Conservation (phyloP, 306 rosid genomes). For the Sindora glabra region DNA sequence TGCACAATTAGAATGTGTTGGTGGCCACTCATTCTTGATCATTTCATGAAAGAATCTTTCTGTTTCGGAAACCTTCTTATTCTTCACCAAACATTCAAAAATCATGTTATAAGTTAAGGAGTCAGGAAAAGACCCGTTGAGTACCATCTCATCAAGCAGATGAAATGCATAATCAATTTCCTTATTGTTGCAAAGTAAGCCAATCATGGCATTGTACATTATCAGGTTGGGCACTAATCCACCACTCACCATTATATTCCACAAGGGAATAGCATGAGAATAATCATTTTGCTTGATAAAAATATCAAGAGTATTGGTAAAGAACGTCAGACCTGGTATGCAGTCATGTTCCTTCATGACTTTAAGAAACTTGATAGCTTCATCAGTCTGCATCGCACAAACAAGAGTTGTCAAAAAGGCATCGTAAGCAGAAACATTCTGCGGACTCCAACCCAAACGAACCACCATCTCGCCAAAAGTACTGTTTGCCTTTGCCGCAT, state of each 20-base stretch:
- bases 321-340: conserved; percentile 60
- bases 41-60: conserved; percentile 55
- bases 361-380: conserved; percentile 36
- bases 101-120: conserved; percentile 57
- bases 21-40: conserved; percentile 61
- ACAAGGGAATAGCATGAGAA: conserved; percentile 33
- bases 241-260: conserved; percentile 50
- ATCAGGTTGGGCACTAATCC: conserved; percentile 40
- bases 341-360: conserved; percentile 43
- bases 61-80: conserved; percentile 30
- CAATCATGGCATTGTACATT: conserved; percentile 66
- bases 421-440: conserved; percentile 40
- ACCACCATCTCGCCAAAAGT: conserved; percentile 53
- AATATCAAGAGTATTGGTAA: conserved; percentile 45
- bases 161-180: conserved; percentile 32
- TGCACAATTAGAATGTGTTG: conserved; percentile 36
- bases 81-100: conserved; percentile 58
- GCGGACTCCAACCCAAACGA: conserved; percentile 38
- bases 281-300: conserved; percentile 36
- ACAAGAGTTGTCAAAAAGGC: conserved; percentile 46
- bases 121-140: conserved; percentile 56
- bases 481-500: conserved; percentile 30
- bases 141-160: conserved; percentile 56
- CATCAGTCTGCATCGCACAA: conserved; percentile 25
- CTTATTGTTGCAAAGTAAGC: conserved; percentile 38